Conservation (phyloP, 495 filamentous ascomycete genomes). For the Daldinia vernicosa region DNA sequence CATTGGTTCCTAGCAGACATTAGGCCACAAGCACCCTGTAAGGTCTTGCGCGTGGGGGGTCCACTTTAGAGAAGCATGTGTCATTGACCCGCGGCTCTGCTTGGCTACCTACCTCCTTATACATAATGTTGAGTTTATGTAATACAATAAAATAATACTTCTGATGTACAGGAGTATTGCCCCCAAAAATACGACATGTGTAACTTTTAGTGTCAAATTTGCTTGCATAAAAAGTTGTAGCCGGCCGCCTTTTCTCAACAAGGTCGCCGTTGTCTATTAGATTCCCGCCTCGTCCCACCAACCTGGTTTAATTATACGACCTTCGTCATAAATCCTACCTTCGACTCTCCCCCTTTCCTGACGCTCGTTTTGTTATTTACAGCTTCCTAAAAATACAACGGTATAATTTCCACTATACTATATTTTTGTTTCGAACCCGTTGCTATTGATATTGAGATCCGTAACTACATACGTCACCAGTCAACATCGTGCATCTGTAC, state of each 20-base stretch:
- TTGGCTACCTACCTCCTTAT: no score
- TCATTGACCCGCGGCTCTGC: constrained; percentile 36
- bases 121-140: background rate
- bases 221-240: constrained; percentile 19
- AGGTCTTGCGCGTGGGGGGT: constrained; percentile 25
- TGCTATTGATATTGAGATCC: constrained; percentile 20
- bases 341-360: constrained; percentile 3
- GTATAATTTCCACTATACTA: constrained; percentile 5
- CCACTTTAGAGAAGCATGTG: constrained; percentile 38
- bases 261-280: constrained; percentile 16
- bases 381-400: constrained; percentile 6
- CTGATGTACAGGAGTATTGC: background rate
- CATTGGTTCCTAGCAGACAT: constrained; percentile 4
- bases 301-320: constrained; percentile 30
- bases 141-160: background rate
- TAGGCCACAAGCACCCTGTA: constrained; percentile 16
- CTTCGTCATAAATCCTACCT: constrained; percentile 37
- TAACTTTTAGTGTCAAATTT: background rate
- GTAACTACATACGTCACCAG: constrained; percentile 43
- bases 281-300: constrained; percentile 30
- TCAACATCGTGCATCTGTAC: constrained; percentile 29
- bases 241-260: constrained; percentile 32
- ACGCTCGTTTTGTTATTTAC: constrained; percentile 31
- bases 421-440: constrained; percentile 16
- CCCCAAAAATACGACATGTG: constrained; percentile 1